A percentile compares a stretch with the other conserved stretches of the same genome.
phyloP scores from a whole-genome alignment of 768 basidiomycete genomes.

The Termitomyces sp. region DNA sequence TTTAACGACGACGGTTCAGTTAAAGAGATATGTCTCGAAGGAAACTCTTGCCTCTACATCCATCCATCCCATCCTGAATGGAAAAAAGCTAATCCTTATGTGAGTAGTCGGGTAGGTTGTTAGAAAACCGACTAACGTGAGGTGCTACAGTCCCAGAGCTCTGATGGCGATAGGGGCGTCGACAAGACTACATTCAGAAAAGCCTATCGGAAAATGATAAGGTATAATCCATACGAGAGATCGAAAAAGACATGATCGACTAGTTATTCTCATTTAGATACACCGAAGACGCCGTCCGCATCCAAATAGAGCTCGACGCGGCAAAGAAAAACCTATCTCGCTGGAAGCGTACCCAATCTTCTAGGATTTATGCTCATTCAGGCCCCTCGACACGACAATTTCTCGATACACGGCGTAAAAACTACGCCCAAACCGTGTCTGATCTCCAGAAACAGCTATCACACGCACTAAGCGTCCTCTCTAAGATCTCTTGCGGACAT shows the following conservation, averaged over 20 bases:
- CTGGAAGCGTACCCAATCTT: constrained; percentile 7
- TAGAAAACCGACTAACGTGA: neutral
- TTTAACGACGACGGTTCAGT: neutral
- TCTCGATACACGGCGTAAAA: constrained; percentile 1
- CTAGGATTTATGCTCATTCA: neutral
- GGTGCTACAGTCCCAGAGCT: neutral
- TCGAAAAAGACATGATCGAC: neutral
- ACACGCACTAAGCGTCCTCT: neutral
- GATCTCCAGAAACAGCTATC: neutral
- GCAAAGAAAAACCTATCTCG: constrained; percentile 1
- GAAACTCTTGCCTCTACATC: neutral
- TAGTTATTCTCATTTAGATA: neutral
- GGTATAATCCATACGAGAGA: neutral
- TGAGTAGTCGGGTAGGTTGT: neutral
- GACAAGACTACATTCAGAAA: neutral
- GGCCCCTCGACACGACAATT: neutral
- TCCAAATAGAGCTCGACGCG: constrained; percentile 9
- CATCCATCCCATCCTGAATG: neutral
- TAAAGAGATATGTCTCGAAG: neutral
- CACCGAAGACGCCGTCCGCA: constrained; percentile 1
- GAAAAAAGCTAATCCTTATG: neutral
- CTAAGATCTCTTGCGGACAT: neutral
- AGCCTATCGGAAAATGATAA: constrained; percentile 2
- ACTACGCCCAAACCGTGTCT: neutral
- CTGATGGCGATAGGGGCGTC: neutral